Evolutionary conservation across 2,329 filamentous ascomycete species (phyloP), one percentile per base, ranked within the genome.

Genomic region (Chaetomium globosum): DNA sequence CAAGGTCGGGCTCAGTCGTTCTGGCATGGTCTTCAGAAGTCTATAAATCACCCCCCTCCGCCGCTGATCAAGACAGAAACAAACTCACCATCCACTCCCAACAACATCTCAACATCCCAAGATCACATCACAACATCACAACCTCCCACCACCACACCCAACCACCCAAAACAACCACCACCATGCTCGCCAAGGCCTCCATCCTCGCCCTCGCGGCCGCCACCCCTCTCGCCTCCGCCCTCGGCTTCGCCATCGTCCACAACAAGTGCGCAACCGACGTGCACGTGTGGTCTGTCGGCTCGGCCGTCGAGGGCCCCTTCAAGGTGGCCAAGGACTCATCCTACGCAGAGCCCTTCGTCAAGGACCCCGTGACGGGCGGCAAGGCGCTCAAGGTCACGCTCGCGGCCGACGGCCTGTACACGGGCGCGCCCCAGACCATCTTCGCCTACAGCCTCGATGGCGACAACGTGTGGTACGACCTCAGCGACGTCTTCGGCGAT

Each of bases 401-500:
- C 26, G 64, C 70, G 1, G 59, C 71, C 30, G 73, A 79, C 67
- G 78, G 78, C 48, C 73, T 80, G 51, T 79, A 72, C 73, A 77
- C 73, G 2, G 77, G 77, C 66, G 74, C 74, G n/a, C 72, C 79
- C 28, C 76, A 80, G 75, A 76, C 75, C 69, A 73, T 75, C 67
- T 79, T 76, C 55, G 78, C 78, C 43, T 79, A 78, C 70, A 79
- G 69, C 71, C 74, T 80, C 36, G 74, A 77, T 58, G 70, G 69
- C 61, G 65, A 49, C 59, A 66, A 65, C 6, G 64, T 80, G 59
- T 80, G 75, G 75, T 80, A 79, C 64, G 79, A 80, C 65, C 70
- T 80, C 28, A 76, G 72, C 70, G 73, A 75, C 65, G 75, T 79
- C 19, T 80, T 80, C 56, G 79, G 79, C n/a, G 74, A 79, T 61